These are phyloP conservation scores for Prunus armeniaca DNA, from an alignment of 306 rosid species.

Conservation along the genomic window DNA sequence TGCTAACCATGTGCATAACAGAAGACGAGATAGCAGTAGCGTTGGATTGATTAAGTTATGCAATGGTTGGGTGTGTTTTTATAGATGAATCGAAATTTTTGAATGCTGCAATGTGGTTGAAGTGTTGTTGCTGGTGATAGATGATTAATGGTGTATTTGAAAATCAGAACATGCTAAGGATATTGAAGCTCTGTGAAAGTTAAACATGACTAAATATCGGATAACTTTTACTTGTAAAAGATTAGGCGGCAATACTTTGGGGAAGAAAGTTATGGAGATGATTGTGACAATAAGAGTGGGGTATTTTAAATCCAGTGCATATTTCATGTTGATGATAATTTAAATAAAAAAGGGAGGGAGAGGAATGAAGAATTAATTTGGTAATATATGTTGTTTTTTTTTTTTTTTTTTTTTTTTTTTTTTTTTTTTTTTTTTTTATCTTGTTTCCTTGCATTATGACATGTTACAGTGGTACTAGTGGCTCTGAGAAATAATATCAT, in stretches of 20 bases:
- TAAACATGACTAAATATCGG: not conserved
- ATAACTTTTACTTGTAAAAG: not conserved
- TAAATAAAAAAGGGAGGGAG: too few species aligned
- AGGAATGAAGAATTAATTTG: too few species aligned
- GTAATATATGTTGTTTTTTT: too few species aligned
- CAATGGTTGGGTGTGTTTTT: not conserved
- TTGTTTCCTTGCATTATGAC: not conserved
- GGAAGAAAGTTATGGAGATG: not conserved
- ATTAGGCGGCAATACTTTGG: not conserved
- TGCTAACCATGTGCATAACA: too few species aligned
- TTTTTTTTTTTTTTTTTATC: not conserved
- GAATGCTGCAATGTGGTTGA: not conserved
- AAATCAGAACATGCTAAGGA: not conserved
- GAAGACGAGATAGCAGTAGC: not conserved
- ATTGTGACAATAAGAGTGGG: not conserved
- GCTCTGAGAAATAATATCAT: not conserved
- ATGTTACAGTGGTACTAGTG: not conserved
- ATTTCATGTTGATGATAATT: not conserved
- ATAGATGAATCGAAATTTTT: not conserved
- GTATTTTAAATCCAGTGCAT: too few species aligned
- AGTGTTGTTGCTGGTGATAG: not conserved
- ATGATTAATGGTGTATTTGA: not conserved
- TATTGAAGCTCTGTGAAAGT: not conserved
- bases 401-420: too few species aligned
- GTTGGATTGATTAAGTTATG: not conserved